Base-by-base conservation (phyloP, 2,329 filamentous ascomycete genomes). In the Epichloe aotearoae region DNA sequence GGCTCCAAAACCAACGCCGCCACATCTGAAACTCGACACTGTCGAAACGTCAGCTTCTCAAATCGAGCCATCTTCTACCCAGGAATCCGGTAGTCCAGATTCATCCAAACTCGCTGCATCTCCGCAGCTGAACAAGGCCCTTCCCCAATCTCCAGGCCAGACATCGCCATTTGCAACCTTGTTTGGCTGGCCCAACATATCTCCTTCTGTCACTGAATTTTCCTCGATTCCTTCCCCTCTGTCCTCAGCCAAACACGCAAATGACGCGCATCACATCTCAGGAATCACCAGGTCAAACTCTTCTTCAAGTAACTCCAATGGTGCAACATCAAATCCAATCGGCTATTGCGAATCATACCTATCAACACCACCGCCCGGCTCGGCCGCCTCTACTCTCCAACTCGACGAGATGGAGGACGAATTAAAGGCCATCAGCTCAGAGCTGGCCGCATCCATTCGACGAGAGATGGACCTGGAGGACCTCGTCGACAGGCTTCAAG, bases 401-500 rank as follows among this genome's bases (percentile, higher is more conserved):
- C 77, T 95, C 61, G 82, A 88, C 65, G 88, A 95, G 65, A 83
- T 98, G 73, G 93, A 98, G 73, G 86, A 89, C 65, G 93, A 98
- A 73, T 69, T 98, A 58, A 88, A 88, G 60, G 86, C 91, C 67
- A 91, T 98, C 69, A 95, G 88, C 72, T 79, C 83, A 53, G 93
- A 98, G 74, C 74, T 98, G 65, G 93, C 93, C 36, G 79, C 83
- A 58, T 97, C 93, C 30, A 97, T 98, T 62, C 82, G 87, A 60
- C 82, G 93, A 54, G 93, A 98, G 71, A 91, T 98, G 79, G 93
- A 98, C 59, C 70, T 98, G 34, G 93, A 98, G 67, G 93, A 98
- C 66, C 75, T 97, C 45, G 83, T 97, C 1, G 93, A 98, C 57
- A 77, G 86, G 52, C 71, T 95, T 58, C 90, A 96, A 64, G 72